phyloP scores from a whole-genome alignment of 2,329 filamentous ascomycete species.

The Neofusicoccum kwambonambiense region DNA sequence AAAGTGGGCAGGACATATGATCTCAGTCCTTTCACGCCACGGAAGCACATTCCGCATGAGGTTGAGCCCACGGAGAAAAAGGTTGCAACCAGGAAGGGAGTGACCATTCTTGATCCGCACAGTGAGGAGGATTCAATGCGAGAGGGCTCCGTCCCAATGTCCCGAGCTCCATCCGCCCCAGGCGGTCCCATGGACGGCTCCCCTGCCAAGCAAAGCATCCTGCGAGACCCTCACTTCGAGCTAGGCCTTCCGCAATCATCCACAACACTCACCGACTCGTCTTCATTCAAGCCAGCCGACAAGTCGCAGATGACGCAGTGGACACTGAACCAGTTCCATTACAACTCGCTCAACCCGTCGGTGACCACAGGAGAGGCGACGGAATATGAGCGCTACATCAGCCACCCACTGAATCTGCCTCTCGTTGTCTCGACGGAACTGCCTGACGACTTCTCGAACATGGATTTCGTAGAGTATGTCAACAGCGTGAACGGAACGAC shows the following conservation, averaged over 20 bases:
- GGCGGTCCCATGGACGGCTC: constrained; percentile 30
- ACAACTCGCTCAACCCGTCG: constrained; percentile 80
- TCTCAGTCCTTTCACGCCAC: constrained; percentile 82
- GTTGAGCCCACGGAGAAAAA: constrained; percentile 57
- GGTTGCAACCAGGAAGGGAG: constrained; percentile 60
- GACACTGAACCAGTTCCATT: constrained; percentile 83
- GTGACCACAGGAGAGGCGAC: constrained; percentile 74
- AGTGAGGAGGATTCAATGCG: constrained; percentile 32
- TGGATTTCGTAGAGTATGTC: constrained; percentile 79
- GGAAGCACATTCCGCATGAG: constrained; percentile 40
- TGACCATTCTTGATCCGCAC: constrained; percentile 66
- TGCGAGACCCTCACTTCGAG: constrained; percentile 41
- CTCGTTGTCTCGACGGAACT: constrained; percentile 72
- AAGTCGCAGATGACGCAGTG: constrained; percentile 82
- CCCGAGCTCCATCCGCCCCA: constrained; percentile 22
- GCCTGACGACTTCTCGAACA: constrained; percentile 52
- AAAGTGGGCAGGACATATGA: constrained; percentile 74
- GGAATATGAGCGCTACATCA: constrained; percentile 87
- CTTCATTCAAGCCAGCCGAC: constrained; percentile 57
- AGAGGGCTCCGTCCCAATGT: background rate
- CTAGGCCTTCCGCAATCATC: constrained; percentile 24
- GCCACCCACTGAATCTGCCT: constrained; percentile 83
- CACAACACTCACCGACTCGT: constrained; percentile 26
- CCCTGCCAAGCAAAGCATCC: constrained; percentile 41
- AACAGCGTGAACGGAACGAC: constrained; percentile 65